phyloP scores from a whole-genome alignment of 2,329 filamentous ascomycete species.

The Arthroderma sp. region DNA sequence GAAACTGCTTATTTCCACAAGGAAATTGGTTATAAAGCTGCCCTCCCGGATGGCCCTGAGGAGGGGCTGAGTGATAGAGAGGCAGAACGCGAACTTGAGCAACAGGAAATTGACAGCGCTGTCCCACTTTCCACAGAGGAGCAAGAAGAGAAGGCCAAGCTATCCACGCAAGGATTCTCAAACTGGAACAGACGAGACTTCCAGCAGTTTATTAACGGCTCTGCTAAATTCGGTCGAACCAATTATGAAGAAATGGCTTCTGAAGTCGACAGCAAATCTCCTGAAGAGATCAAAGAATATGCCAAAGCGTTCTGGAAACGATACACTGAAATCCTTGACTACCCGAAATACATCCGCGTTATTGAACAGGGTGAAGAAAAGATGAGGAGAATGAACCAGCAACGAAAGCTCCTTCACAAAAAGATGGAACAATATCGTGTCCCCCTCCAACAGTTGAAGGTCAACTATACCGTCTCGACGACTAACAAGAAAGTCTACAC shows the following conservation, averaged over 20 bases:
- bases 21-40: conserved; percentile 90
- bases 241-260: conserved; percentile 76
- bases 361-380: conserved; percentile 92
- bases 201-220: conserved; percentile 94
- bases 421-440: conserved; percentile 97
- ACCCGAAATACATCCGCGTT: conserved; percentile 72
- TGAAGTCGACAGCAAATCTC: conserved; percentile 82
- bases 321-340: conserved; percentile 81
- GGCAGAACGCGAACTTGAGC: conserved; percentile 74
- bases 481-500: conserved; percentile 99
- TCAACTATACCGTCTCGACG: conserved; percentile 97
- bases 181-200: conserved; percentile 97
- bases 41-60: conserved; percentile 75
- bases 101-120: conserved; percentile 87
- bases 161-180: conserved; percentile 75
- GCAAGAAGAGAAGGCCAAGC: conserved; percentile 67
- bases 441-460: conserved; percentile 91
- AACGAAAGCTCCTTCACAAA: conserved; percentile 83
- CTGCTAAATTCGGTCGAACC: conserved; percentile 77
- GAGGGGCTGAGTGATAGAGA: conserved; percentile 77
- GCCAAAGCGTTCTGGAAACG: conserved; percentile 95
- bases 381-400: conserved; percentile 75
- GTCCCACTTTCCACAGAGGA: conserved; percentile 81
- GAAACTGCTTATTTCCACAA: conserved; percentile 95
- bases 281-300: conserved; percentile 76